phyloP scores from a whole-genome alignment of 805 yeast species.

The Cephaloascus albidus region DNA sequence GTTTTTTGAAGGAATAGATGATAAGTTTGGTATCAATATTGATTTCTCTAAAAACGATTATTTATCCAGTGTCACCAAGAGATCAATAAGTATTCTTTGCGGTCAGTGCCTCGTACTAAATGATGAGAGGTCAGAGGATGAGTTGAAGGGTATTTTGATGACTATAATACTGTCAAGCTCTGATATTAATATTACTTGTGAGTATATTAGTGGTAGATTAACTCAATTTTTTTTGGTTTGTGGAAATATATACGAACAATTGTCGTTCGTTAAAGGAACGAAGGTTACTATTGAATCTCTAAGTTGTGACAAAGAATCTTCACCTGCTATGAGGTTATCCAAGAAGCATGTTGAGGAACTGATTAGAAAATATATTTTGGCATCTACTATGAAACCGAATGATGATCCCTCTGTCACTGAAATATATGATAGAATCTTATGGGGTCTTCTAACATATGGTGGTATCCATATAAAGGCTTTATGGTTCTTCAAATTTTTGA shows the following conservation, averaged over 20 bases:
- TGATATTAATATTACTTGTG: conserved; percentile 5
- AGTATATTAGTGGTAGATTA: conserved; percentile 10
- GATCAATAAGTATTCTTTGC: conserved; percentile 3
- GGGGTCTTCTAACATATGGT: conserved; percentile 34
- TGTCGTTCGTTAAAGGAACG: conserved; percentile 6
- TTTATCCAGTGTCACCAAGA: conserved; percentile 5
- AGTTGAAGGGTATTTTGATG: neutral
- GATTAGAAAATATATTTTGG: conserved; percentile 27
- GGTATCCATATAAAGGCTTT: conserved; percentile 30
- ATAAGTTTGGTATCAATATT: conserved; percentile 1
- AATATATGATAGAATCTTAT: conserved; percentile 27
- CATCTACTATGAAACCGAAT: conserved; percentile 15
- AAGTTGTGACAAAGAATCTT: conserved; percentile 1
- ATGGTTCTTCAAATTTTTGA: conserved; percentile 30
- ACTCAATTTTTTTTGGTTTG: conserved; percentile 9
- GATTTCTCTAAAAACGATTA: conserved; percentile 6
- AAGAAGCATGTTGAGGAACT: conserved; percentile 15
- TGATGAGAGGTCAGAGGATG: conserved; percentile 1
- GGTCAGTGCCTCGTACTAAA: neutral
- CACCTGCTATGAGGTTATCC: conserved; percentile 5
- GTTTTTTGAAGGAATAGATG: conserved; percentile 5
- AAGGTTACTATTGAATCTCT: conserved; percentile 3
- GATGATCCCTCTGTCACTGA: conserved; percentile 27
- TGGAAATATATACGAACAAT: conserved; percentile 13
- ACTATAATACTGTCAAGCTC: conserved; percentile 1